Conservation (phyloP, 1,284 basidiomycete genomes). For the Erythrobasidium hasegawianum region DNA sequence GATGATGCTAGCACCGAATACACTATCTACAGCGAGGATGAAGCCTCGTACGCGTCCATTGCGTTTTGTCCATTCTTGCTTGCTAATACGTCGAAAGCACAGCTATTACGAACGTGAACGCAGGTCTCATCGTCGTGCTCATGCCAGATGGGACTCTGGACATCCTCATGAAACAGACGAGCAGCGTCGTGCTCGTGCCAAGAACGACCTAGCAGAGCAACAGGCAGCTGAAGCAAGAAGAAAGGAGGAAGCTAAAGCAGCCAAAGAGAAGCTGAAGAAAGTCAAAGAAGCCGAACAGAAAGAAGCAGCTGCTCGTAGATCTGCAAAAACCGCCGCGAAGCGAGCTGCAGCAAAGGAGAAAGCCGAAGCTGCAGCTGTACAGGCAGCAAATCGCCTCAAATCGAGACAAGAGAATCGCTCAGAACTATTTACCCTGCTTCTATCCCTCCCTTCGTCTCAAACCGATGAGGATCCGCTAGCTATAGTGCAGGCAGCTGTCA, state of each 20-base stretch:
- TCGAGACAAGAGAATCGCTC: constrained; percentile 8
- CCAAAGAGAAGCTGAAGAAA: constrained; percentile 8
- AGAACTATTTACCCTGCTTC: constrained; percentile 5
- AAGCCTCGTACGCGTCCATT: no score
- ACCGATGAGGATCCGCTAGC: constrained; percentile 7
- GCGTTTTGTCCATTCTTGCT: no score
- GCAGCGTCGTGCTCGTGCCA: constrained; percentile 9
- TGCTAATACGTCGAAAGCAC: no score
- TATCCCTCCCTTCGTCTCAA: neutral
- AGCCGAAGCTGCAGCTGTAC: constrained; percentile 1
- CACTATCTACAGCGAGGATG: no score
- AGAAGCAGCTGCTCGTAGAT: constrained; percentile 3
- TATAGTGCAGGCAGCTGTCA: constrained; percentile 5
- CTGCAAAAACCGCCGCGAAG: constrained; percentile 22
- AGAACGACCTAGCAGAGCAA: constrained; percentile 12
- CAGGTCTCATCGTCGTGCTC: no score
- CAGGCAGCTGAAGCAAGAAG: constrained; percentile 4
- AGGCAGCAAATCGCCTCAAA: neutral
- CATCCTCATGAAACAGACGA: constrained; percentile 5
- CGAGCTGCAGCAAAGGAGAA: constrained; percentile 19
- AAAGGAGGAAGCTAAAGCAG: neutral
- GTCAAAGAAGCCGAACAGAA: neutral
- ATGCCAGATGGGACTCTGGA: neutral
- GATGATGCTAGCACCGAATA: no score
- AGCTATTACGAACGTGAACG: no score